Conservation (phyloP, 768 basidiomycete genomes). For the Suillus decipiens region DNA sequence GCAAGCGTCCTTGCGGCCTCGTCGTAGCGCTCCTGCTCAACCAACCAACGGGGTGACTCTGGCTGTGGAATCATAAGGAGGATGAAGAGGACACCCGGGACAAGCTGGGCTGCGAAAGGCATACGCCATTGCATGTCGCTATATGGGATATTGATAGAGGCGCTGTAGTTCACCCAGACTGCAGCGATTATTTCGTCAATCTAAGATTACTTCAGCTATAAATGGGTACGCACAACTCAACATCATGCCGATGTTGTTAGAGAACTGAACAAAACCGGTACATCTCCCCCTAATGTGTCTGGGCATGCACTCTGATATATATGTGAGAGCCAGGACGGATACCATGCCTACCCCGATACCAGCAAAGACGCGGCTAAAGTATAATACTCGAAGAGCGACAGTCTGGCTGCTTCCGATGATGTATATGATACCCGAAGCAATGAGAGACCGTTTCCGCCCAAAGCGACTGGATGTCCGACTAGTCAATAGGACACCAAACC, state of each 20-base stretch:
- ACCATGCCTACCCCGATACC: slow-evolving; percentile 59
- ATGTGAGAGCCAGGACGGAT: slow-evolving; percentile 44
- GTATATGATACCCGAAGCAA: slow-evolving; percentile 44
- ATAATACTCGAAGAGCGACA: slow-evolving; percentile 36
- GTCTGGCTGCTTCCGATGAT: slow-evolving; percentile 35
- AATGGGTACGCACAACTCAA: slow-evolving; percentile 22
- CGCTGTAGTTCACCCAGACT: slow-evolving; percentile 48
- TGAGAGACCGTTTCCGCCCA: slow-evolving; percentile 45
- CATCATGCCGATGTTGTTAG: slow-evolving; percentile 30
- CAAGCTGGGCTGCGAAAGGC: slow-evolving; percentile 47
- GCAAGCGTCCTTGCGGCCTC: slow-evolving; percentile 39
- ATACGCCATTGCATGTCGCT: slow-evolving; percentile 48
- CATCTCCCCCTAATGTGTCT: slow-evolving; percentile 45
- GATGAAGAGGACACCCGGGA: slow-evolving; percentile 49
- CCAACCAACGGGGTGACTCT: slow-evolving; percentile 53
- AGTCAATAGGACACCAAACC: slow-evolving; percentile 42
- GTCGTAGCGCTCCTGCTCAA: slow-evolving; percentile 42
- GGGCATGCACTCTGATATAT: slow-evolving; percentile 47
- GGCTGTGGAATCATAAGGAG: slow-evolving; percentile 44
- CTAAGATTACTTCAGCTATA: background rate
- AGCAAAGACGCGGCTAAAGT: slow-evolving; percentile 50
- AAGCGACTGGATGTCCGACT: slow-evolving; percentile 39
- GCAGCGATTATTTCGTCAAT: background rate
- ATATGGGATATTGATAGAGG: slow-evolving; percentile 34
- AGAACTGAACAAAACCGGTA: slow-evolving; percentile 40